These are phyloP conservation scores for Pulchroboletus neoregius DNA, from an alignment of 1,284 basidiomycete species.

Conservation along the genomic window DNA sequence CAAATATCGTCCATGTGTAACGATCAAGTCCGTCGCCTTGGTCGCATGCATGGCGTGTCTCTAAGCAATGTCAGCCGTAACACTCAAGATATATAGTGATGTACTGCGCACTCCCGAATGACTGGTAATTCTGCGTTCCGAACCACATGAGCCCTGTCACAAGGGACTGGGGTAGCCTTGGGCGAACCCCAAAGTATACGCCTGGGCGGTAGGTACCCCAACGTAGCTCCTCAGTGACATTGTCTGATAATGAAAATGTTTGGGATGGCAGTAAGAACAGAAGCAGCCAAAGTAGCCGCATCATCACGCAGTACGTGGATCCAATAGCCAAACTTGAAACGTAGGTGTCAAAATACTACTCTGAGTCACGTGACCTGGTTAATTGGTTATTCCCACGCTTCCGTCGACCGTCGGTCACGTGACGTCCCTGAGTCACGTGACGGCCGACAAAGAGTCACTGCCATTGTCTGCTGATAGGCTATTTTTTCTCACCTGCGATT, in stretches of 20 bases:
- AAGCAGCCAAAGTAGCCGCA: conserved; percentile 32
- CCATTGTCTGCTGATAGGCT: too few relatives aligned
- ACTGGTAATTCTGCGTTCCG: conserved; percentile 76
- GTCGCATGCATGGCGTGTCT: conserved; percentile 84
- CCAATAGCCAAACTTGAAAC: not conserved
- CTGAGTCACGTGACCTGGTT: conserved; percentile 10
- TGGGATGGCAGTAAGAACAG: conserved; percentile 24
- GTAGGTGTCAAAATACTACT: too few relatives aligned
- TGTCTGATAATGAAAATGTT: conserved; percentile 23
- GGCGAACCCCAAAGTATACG: conserved; percentile 88
- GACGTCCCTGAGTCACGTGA: too few relatives aligned
- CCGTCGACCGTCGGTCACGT: too few relatives aligned
- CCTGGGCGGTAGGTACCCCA: conserved; percentile 93
- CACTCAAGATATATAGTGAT: conserved; percentile 2
- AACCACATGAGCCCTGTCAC: conserved; percentile 94
- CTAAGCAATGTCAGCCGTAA: conserved; percentile 37
- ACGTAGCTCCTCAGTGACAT: conserved; percentile 62
- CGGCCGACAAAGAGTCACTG: too few relatives aligned
- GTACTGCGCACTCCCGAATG: conserved; percentile 54
- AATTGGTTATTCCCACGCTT: too few relatives aligned
- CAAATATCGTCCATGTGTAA: conserved; percentile 88
- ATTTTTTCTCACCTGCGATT: too few relatives aligned
- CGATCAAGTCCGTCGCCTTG: conserved; percentile 77
- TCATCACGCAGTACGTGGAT: conserved; percentile 5
- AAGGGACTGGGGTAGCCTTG: conserved; percentile 79